Evolutionary conservation across 1,139 yeast species (phyloP).

Genomic region (Saccharomyces hybrid): DNA sequence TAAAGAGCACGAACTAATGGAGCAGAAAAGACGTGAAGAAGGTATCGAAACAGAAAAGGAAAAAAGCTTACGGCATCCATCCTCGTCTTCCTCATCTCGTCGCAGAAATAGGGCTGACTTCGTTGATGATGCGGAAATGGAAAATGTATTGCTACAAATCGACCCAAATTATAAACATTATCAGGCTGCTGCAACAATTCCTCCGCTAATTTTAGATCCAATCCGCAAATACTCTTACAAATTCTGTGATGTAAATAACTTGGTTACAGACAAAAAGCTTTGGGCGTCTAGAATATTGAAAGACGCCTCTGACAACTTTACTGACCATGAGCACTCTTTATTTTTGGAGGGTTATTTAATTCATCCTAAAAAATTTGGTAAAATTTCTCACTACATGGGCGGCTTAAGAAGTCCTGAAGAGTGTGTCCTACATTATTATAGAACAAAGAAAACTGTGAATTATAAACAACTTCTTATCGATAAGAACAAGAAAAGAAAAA

Average conservation of each 20-base stretch:
- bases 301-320: constrained; percentile 68
- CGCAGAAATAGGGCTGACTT: constrained; percentile 58
- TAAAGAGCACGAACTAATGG: constrained; percentile 26
- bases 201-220: constrained; percentile 70
- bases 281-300: constrained; percentile 60
- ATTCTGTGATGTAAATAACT: constrained; percentile 64
- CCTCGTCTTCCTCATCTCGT: constrained; percentile 47
- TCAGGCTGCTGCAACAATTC: constrained; percentile 74
- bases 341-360: constrained; percentile 76
- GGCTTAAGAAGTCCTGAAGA: constrained; percentile 74
- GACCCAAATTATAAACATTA: constrained; percentile 79
- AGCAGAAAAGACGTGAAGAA: constrained; percentile 18
- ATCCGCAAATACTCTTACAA: constrained; percentile 41
- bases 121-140: constrained; percentile 32
- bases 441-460: constrained; percentile 69
- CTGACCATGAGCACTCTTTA: constrained; percentile 64
- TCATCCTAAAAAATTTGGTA: constrained; percentile 87
- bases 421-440: constrained; percentile 88
- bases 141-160: constrained; percentile 28
- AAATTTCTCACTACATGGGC: constrained; percentile 75
- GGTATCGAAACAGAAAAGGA: constrained; percentile 20
- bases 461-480: constrained; percentile 66
- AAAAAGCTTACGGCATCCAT: constrained; percentile 8
- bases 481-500: constrained; percentile 53
- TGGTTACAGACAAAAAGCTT: constrained; percentile 53